Base-by-base conservation (phyloP, 495 filamentous ascomycete species). In the Lasiosphaeria hispida region DNA sequence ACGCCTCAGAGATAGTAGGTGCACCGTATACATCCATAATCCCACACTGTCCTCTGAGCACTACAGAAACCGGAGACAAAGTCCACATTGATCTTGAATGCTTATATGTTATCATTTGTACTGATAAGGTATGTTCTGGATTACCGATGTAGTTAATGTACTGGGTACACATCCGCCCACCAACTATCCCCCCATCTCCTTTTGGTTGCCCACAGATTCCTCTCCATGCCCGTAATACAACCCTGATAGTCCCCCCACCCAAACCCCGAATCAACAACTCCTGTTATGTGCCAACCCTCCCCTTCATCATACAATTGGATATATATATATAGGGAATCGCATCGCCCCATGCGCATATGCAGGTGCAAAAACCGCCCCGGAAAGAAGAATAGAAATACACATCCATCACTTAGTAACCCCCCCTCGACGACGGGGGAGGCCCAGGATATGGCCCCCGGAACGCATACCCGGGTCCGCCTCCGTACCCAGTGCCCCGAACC, bases 371-470 rank as follows among this genome's bases (percentile, higher is more conserved):
- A 37, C 10, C 33, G 6, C 30, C 7, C 14, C 33, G n/a, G 17
- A 40, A 15, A 3, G 44, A 38, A 17, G 38, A 42, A 53, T 60
- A 57, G 13, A 61, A 51, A 23, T 50, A 55, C 53, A 55, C 14
- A 2, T 17, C n/a, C 23, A 8, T 18, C 14, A 40, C 23, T 35
- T 47, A 55, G 13, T 55, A 55, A 6, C 42, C 17, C 14, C 40
- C 30, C 38, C 17, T 57, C 33, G 47, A 43, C 36, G 52, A 8
- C 35, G 53, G 53, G 30, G 53, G 15, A 8, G 15, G 10, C 1
- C 54, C 44, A 30, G 23, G 23, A 53, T 57, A 55, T 34, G 15
- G 9, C 15, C 47, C 40, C 17, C 55, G 13, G 7, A 55, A 45
- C 8, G 35, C 50, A 15, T 60, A 58, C 17, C 49, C 50, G 8